Evolutionary conservation across 1,139 yeast species (phyloP), one percentile per base, ranked within the genome.

Genomic region (Lodderomyces theae): DNA sequence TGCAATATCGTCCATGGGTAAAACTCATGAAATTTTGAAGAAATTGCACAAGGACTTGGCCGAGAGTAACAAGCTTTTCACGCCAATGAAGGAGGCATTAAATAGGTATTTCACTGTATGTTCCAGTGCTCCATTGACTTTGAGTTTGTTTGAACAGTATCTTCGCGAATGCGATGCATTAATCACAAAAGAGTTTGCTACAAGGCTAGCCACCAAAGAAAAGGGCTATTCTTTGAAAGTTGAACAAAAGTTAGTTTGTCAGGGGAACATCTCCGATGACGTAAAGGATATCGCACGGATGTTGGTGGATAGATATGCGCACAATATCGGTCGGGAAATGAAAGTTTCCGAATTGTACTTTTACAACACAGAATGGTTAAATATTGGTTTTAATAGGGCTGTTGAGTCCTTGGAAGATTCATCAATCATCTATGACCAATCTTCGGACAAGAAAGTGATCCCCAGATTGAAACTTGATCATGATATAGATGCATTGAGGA

Each of bases 321-420:
- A 58, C 2, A 57, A 57, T 29, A 60, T 74, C 4, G 57, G 56
- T 17, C 63, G 71, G 16, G 78, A 71, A 34, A 60, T 67, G 40
- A 66, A 72, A 47, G 58, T 74, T 2, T 64, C 77, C 0, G 76
- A 72, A 31, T 54, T 87, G 33, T 84, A 75, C 52, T 82, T 82
- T 52, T 81, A 83, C 55, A 82, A 86, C 51, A 80, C 81, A 0
- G 69, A 72, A 26, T 87, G 96, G 96, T 64, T 87, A 8, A 72
- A 74, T 15, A 60, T 83, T 5, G 75, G 74, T 4, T 61, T 64
- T 10, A 51, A 43, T 15, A 29, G 26, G 8, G 15, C 4, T 10
- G 5, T 7, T 10, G 10, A 12, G 16, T 13, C 10, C 10, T 18
- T 23, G 18, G 30, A 34, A 11, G 37, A 51, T 45, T 25, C 38